Conservation (phyloP, 495 filamentous ascomycete genomes). For the Penicillium salamii region DNA sequence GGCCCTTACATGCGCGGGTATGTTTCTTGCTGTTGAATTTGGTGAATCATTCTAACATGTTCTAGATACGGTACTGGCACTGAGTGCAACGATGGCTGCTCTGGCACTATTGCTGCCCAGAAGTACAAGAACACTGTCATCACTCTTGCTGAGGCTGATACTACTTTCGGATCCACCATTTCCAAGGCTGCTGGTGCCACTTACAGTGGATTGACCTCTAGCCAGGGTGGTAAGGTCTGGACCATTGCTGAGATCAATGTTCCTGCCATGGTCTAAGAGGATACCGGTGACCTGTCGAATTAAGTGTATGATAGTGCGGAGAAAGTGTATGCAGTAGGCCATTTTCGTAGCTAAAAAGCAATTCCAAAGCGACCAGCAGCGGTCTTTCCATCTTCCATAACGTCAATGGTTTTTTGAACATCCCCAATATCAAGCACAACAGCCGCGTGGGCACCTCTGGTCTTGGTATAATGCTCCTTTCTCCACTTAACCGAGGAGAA, state of each 20-base stretch:
- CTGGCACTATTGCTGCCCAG: constrained; percentile 32
- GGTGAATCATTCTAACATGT: background rate
- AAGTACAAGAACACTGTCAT: constrained; percentile 34
- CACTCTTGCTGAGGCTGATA: constrained; percentile 31
- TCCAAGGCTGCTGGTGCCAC: constrained; percentile 24
- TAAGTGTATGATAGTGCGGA: too few species aligned
- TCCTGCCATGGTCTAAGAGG: constrained; percentile 28
- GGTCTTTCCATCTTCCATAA: constrained; percentile 8
- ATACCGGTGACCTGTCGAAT: too few species aligned
- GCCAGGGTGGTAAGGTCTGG: constrained; percentile 34
- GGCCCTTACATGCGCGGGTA: constrained; percentile 39
- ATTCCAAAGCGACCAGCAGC: constrained; percentile 7
- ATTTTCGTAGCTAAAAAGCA: background rate
- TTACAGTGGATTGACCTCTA: constrained; percentile 28
- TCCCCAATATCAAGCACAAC: constrained; percentile 3
- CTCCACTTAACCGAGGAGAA: too few species aligned
- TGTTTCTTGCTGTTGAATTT: too few species aligned
- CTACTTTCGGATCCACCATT: constrained; percentile 34
- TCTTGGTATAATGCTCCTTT: background rate
- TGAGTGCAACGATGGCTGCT: constrained; percentile 34
- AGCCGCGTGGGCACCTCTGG: constrained; percentile 9
- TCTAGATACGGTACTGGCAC: constrained; percentile 37
- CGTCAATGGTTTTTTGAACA: constrained; percentile 7
- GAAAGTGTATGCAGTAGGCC: too few species aligned
- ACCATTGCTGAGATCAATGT: constrained; percentile 30